Evolutionary conservation across 495 filamentous ascomycete genomes (phyloP), one percentile per base, ranked within the genome.

Genomic region (Penicillium cosmopolitanum): DNA sequence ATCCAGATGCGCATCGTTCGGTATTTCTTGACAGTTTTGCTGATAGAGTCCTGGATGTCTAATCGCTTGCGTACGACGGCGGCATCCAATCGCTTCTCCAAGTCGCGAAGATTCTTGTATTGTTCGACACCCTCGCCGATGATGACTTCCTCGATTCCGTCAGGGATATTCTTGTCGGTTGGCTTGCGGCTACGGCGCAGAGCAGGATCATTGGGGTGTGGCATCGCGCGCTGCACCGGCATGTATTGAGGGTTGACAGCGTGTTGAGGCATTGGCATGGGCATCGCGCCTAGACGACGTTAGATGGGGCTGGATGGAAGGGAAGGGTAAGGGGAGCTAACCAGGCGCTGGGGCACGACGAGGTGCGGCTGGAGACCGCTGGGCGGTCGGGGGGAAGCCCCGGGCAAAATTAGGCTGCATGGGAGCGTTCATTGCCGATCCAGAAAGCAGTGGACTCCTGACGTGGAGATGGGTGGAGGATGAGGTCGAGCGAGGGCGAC

Each of bases 31-130:
- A 87, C 79, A 54, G 89, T 88, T 54, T 90, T 85, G 72, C 85
- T 90, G 36, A 94, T 84, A 15, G 89, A 87, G 66, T 97, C 94
- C 54, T 90, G 84, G 52, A 96, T 89, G 72, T 99, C 95, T 59
- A 98, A 74, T 60, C 92, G 82, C 79, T 98, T 99, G 64, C 93
- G 84, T 72, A 95, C 90, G 81, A 97, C 95, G n/a, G 91, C 89
- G 21, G 93, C 91, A 78, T 99, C 96, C 54, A 97, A 80, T 55
- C 86, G 85, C 69, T 92, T 85, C 83, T 99, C 96, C 42, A 96
- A 73, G 50, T 97, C 94, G 71, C 90, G 85, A 61, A 98, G 76
- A 53, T 85, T 82, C 66, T 85, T 85, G 74, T 99, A 99, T 58
- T 91, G 84, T 66, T 87, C 78, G 18, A 91, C 92, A 34, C 88